Conservation (phyloP, 2,329 filamentous ascomycete genomes). For the Exophiala sideris region DNA sequence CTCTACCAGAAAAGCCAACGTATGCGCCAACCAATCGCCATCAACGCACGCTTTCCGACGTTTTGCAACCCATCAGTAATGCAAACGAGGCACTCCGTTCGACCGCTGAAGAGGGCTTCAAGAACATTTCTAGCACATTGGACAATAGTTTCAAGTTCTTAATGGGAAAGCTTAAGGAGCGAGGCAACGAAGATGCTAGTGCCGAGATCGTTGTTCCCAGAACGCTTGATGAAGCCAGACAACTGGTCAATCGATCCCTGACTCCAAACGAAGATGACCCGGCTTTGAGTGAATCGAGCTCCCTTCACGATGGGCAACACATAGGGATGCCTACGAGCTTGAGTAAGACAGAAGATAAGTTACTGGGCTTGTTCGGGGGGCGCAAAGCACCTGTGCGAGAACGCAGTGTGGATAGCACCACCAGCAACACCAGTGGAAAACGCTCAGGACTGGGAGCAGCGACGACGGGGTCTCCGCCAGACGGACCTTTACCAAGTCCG, state of each 20-base stretch:
- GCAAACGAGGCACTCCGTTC: slow-evolving; percentile 81
- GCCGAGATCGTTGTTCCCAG: slow-evolving; percentile 63
- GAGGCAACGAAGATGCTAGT: slow-evolving; percentile 47
- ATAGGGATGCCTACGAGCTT: slow-evolving; percentile 32
- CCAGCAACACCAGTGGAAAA: slow-evolving; percentile 57
- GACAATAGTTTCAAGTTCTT: slow-evolving; percentile 93
- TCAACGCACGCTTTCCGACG: slow-evolving; percentile 75
- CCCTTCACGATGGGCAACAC: slow-evolving; percentile 38
- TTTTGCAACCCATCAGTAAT: slow-evolving; percentile 79
- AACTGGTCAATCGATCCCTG: slow-evolving; percentile 65
- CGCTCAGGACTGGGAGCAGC: slow-evolving; percentile 51
- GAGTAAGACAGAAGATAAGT: slow-evolving; percentile 57
- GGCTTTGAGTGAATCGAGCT: slow-evolving; percentile 51
- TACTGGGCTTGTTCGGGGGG: slow-evolving; percentile 69
- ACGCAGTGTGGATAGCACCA: slow-evolving; percentile 69
- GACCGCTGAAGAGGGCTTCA: slow-evolving; percentile 86
- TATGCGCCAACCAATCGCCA: slow-evolving; percentile 47
- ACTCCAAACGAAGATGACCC: slow-evolving; percentile 49
- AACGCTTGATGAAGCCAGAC: slow-evolving; percentile 87
- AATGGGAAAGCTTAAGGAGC: slow-evolving; percentile 80
- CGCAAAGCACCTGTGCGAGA: slow-evolving; percentile 60
- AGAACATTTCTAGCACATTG: slow-evolving; percentile 84
- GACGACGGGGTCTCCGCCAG: slow-evolving; percentile 26
- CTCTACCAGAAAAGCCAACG: slow-evolving; percentile 15
- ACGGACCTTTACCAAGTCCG: slow-evolving; percentile 30